phyloP scores from a whole-genome alignment of 164 flowering plant genomes.

The Brasenia schreberi region DNA sequence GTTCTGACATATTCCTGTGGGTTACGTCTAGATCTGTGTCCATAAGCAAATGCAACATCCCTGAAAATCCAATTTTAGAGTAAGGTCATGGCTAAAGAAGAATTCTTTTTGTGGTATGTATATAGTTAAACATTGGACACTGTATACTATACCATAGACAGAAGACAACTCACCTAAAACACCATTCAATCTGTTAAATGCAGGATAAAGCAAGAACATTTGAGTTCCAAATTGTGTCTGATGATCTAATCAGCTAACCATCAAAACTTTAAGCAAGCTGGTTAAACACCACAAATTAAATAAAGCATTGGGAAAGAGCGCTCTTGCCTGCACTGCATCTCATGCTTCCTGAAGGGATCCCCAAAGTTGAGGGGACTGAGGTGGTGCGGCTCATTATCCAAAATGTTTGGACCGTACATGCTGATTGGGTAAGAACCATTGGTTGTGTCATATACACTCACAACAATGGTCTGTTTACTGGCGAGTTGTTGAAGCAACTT shows the following conservation, averaged over 20 bases:
- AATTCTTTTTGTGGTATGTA: too few species aligned
- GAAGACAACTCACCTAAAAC: slow-evolving; percentile 55
- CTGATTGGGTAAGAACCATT: slow-evolving; percentile 58
- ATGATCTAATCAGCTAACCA: too few species aligned
- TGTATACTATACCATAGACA: too few species aligned
- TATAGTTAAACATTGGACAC: too few species aligned
- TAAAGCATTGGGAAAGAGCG: background rate
- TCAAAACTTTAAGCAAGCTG: background rate
- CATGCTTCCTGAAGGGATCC: slow-evolving; percentile 88
- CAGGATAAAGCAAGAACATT: slow-evolving; percentile 18
- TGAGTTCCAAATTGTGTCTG: too few species aligned
- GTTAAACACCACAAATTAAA: background rate
- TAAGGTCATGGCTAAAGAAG: too few species aligned
- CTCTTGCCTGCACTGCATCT: slow-evolving; percentile 89
- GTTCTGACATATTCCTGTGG: slow-evolving; percentile 87
- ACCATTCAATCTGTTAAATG: slow-evolving; percentile 92
- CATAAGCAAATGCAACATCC: slow-evolving; percentile 94
- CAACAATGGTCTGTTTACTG: slow-evolving; percentile 81
- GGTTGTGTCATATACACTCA: slow-evolving; percentile 83
- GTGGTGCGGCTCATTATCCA: slow-evolving; percentile 30
- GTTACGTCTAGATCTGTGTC: slow-evolving; percentile 83
- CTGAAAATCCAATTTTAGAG: slow-evolving; percentile 20
- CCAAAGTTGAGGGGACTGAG: slow-evolving; percentile 73
- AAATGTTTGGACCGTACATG: slow-evolving; percentile 61
- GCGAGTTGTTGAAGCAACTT: slow-evolving; percentile 92